These are phyloP conservation scores for Sporothrix dimorphospora DNA, from an alignment of 2,329 filamentous ascomycete genomes.

Conservation along the genomic window DNA sequence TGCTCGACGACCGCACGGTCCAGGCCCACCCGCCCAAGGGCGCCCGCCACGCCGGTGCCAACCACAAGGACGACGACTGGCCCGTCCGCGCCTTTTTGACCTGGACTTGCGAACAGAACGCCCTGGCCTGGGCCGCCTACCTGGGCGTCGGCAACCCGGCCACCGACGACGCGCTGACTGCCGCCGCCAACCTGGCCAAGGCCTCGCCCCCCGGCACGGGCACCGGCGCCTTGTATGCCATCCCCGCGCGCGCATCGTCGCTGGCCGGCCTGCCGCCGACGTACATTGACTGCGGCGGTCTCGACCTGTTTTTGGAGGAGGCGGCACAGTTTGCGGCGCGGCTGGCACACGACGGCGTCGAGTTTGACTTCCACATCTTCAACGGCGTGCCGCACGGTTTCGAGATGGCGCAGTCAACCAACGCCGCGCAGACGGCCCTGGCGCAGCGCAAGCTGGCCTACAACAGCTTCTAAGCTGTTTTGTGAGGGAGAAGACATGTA, in stretches of 20 bases:
- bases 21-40: slow-evolving; percentile 23
- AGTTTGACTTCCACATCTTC: slow-evolving; percentile 48
- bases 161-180: slow-evolving; percentile 15
- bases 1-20: slow-evolving; percentile 44
- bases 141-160: slow-evolving; percentile 30
- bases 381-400: slow-evolving; percentile 47
- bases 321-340: slow-evolving; percentile 40
- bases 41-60: slow-evolving; percentile 35
- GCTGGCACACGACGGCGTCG: slow-evolving; percentile 41
- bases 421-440: slow-evolving; percentile 35
- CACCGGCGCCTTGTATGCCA: slow-evolving; percentile 34
- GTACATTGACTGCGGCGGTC: slow-evolving; percentile 45
- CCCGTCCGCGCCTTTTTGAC: slow-evolving; percentile 30
- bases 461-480: slow-evolving; percentile 23
- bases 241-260: slow-evolving; percentile 35
- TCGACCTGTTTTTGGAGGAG: slow-evolving; percentile 47
- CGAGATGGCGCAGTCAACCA: slow-evolving; percentile 34
- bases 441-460: slow-evolving; percentile 33
- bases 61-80: slow-evolving; percentile 30
- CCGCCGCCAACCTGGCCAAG: slow-evolving; percentile 25
- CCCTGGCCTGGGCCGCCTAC: slow-evolving; percentile 38
- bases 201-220: slow-evolving; percentile 2
- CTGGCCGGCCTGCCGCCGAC: slow-evolving; percentile 42
- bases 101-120: slow-evolving; percentile 36
- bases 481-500: not conserved